Base-by-base conservation (phyloP, 2,329 filamentous ascomycete genomes). In the Ascochyta lentis region DNA sequence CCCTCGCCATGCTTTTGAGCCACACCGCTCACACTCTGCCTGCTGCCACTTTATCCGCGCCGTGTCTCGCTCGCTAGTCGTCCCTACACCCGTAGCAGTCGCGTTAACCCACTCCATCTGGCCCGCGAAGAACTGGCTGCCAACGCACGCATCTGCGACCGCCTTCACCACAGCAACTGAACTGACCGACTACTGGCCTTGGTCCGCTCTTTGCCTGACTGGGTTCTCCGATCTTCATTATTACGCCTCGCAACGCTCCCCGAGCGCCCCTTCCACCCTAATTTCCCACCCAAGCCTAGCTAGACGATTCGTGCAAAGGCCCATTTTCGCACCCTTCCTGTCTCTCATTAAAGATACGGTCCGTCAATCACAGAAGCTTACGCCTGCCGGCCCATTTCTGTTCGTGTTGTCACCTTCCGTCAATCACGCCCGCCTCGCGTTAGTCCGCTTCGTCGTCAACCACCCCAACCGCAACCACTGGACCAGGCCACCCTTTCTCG, bases 121-220 rank as follows among this genome's bases (percentile, higher is more conserved):
- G 46, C 52, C 57, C 58, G 55, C 56, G 52, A 53, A 53, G 58
- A 53, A 54, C 51, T 65, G 49, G 48, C 56, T 71, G 72, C 72
- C 72, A 75, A 64, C 72, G 67, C 71, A 75, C 72, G 65, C 61
- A 67, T 65, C 68, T 59, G 65, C 69, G 69, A 72, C 71, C 71
- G 71, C 71, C 63, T 65, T 74, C 68, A 70, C 72, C 68, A 69
- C 69, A 70, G 71, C 72, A 75, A 73, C 72, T 70, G 64, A 75
- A 73, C 72, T 70, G 64, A 61, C 70, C 71, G 63, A 58, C 69
- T 64, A 59, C 68, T 73, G 72, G 59, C 68, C 70, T 54, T 49
- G 46, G 47, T 48, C 65, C 57, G 58, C 54, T 44, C 71, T 63
- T 70, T 64, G 54, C 72, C 70, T 54, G 38, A 70, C 68, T 61